Evolutionary conservation across 2,329 filamentous ascomycete species (phyloP).

Genomic region (Aotearoamyces nothofagi): DNA sequence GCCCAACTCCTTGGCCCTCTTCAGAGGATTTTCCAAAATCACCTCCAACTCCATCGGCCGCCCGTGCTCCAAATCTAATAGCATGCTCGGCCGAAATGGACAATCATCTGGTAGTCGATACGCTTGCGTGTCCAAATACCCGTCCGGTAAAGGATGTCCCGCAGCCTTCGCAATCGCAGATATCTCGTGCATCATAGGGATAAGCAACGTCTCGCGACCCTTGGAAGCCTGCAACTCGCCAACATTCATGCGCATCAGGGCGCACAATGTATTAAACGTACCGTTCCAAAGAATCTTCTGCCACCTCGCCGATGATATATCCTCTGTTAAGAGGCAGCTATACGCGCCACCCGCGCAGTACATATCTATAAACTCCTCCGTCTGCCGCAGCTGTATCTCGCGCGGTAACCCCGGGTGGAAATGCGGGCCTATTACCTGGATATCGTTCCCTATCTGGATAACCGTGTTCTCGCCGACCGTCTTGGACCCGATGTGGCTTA

Average conservation of each 20-base stretch:
- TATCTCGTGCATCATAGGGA: slow-evolving; percentile 15
- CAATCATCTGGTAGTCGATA: slow-evolving; percentile 5
- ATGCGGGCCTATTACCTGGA: slow-evolving; percentile 9
- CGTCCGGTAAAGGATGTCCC: slow-evolving; percentile 10
- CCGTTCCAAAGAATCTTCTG: slow-evolving; percentile 12
- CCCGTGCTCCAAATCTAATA: slow-evolving; percentile 31
- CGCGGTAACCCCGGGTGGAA: slow-evolving; percentile 5
- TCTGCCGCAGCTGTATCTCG: slow-evolving; percentile 2
- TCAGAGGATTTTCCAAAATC: slow-evolving; percentile 23
- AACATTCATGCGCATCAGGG: slow-evolving; percentile 9
- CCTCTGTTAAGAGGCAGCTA: slow-evolving; percentile 7
- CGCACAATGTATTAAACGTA: slow-evolving; percentile 11
- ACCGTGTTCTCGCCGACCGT: slow-evolving; percentile 6
- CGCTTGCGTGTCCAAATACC: slow-evolving; percentile 6
- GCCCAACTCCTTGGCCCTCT: slow-evolving; percentile 29
- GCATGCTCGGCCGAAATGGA: slow-evolving; percentile 25
- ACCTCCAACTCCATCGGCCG: not conserved
- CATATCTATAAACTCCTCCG: slow-evolving; percentile 9
- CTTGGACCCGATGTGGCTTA: slow-evolving; percentile 10
- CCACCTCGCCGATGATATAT: slow-evolving; percentile 10
- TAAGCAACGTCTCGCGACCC: slow-evolving; percentile 12
- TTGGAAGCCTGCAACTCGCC: slow-evolving; percentile 6
- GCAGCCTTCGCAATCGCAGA: slow-evolving; percentile 9
- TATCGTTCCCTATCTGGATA: slow-evolving; percentile 8
- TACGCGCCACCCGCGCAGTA: slow-evolving; percentile 8